These are phyloP conservation scores for Phytophthora rubi DNA, from an alignment of 352 stramenopile species.

Conservation along the genomic window DNA sequence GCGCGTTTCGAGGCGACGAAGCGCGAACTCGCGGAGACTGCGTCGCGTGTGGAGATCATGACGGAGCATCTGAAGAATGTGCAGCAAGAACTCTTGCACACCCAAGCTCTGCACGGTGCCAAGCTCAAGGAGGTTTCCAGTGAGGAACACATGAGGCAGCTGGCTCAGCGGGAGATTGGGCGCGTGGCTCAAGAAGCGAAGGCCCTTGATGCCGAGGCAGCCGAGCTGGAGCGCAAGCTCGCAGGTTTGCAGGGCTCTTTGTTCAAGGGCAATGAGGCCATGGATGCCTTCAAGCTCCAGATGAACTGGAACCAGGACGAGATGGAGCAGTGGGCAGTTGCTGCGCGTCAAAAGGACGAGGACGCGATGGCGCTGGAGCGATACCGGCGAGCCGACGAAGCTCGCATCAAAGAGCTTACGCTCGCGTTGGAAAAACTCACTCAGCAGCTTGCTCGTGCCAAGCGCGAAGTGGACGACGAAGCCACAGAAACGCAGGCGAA, in stretches of 20 bases:
- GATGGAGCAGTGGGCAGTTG: constrained; percentile 96
- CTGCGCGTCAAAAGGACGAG: constrained; percentile 96
- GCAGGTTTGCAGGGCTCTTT: constrained; percentile 91
- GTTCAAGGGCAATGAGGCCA: constrained; percentile 93
- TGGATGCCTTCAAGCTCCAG: constrained; percentile 96
- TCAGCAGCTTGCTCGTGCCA: constrained; percentile 82
- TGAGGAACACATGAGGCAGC: constrained; percentile 93
- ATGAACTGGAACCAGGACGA: constrained; percentile 99
- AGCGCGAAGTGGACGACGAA: constrained; percentile 77
- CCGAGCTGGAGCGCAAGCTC: constrained; percentile 86
- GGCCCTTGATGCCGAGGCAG: constrained; percentile 72
- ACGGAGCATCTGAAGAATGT: constrained; percentile 97
- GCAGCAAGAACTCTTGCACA: constrained; percentile 95
- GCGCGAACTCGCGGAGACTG: constrained; percentile 79
- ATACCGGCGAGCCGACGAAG: constrained; percentile 94
- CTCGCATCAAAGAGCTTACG: constrained; percentile 95
- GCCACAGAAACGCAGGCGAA: constrained; percentile 94
- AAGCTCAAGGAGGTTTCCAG: constrained; percentile 94
- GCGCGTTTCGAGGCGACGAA: constrained; percentile 67
- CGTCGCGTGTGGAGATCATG: constrained; percentile 94
- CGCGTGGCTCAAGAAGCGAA: constrained; percentile 81
- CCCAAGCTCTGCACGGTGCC: constrained; percentile 91
- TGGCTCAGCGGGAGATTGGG: constrained; percentile 91
- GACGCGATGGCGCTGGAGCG: constrained; percentile 93
- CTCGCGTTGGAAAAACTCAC: constrained; percentile 95